Base-by-base conservation (phyloP, 306 rosid genomes). In the Fragaria vesca region DNA sequence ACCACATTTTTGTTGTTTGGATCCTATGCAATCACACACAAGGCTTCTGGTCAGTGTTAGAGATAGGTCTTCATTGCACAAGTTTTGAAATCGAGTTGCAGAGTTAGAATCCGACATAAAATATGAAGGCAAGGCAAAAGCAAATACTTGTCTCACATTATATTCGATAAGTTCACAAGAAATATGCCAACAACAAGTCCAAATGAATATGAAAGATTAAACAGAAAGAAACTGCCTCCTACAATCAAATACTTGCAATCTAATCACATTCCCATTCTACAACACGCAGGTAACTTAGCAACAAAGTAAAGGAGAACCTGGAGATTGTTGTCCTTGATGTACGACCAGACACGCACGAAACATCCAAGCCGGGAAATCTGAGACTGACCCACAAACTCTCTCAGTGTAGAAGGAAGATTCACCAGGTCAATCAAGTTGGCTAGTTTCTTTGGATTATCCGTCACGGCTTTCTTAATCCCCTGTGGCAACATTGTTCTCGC, bases 371-470 rank as follows among this genome's bases (percentile, higher is more conserved):
- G 95, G 57, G 98, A 94, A 87, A 87, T 89, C 85, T 86, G 98
- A 71, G 97, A 92, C 78, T 88, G 97, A 30, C 93, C 98, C 51
- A 90, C 85, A 58, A 94, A 92, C 48, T 92, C 97, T 73, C 95
- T 83, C 75, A 94, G 81, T 0, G 86, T 84, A 10, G 91, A 87
- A 47, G 97, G 91, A 86, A 94, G 95, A 78, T 94, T 94, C 13
- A 87, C 90, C 8, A 94, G 96, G 87, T 94, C 97, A 73, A 94
- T 94, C 88, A 94, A 86, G 84, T 87, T 88, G 36, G 95, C 95
- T 21, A 92, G 88, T 83, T 92, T 90, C 97, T 92, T 94, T 50
- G 97, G 98, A 74, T 94, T 90, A 81, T 90, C 98, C 3, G 84
- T 72, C 30, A 94, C 51, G 11, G 84, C 80, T 82, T 84, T 87